Percentiles rank a stretch among this genome's conserved stretches.
Evolutionary conservation across 2,329 filamentous ascomycete species (phyloP).

Genomic region (Aspergillus vadensis): DNA sequence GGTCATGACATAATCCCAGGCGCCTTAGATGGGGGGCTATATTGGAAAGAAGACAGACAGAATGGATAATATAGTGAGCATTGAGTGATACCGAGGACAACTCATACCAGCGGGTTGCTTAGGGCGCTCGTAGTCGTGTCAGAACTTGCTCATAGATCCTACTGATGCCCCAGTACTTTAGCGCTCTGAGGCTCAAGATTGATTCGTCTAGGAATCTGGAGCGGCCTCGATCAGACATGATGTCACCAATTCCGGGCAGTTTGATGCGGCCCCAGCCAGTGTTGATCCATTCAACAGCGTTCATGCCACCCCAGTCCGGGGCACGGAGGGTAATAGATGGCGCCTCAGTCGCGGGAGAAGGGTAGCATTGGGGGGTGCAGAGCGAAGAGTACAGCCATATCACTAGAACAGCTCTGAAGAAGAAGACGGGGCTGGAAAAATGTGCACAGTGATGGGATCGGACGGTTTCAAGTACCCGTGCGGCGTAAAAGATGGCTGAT

Average conservation of each 20-base stretch:
- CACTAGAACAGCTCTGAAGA: background rate
- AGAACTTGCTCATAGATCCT: slow-evolving; percentile 5
- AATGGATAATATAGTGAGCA: background rate
- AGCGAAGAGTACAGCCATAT: slow-evolving; percentile 5
- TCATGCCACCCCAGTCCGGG: background rate
- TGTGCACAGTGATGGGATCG: slow-evolving; percentile 1
- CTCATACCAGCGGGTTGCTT: background rate
- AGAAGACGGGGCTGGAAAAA: background rate
- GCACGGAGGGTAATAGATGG: background rate
- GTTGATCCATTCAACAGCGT: background rate
- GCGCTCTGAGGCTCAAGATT: background rate
- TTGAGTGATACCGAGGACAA: background rate
- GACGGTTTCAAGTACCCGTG: slow-evolving; percentile 1
- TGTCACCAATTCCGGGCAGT: slow-evolving; percentile 1
- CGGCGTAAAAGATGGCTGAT: slow-evolving; percentile 1
- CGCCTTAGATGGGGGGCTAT: too few species aligned
- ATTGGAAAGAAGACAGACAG: background rate
- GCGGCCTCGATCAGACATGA: background rate
- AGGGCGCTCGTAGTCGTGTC: background rate
- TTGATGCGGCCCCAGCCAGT: slow-evolving; percentile 1
- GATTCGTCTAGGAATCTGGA: background rate
- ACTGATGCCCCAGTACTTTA: slow-evolving; percentile 1
- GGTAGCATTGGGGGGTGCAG: background rate
- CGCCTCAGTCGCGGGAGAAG: background rate
- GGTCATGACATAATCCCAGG: too few species aligned